Conservation (phyloP, 768 basidiomycete genomes). For the Tephrocybe sp. region DNA sequence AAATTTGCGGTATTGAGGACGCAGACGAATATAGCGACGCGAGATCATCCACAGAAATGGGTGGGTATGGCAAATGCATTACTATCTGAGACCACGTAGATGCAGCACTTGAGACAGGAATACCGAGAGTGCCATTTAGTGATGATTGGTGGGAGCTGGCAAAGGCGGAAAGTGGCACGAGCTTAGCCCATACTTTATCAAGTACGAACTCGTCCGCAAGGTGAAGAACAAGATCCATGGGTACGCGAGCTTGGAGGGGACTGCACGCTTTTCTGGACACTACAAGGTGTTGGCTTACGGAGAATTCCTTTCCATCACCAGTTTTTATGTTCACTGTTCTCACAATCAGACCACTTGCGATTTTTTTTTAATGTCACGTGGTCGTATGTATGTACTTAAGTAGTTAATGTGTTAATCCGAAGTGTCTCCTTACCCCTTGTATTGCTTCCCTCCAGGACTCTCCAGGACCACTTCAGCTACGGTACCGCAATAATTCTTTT, state of each 20-base stretch:
- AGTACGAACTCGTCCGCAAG: slow-evolving; percentile 69
- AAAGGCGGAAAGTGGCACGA: slow-evolving; percentile 65
- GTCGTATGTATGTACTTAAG: not conserved
- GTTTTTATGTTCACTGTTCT: slow-evolving; percentile 22
- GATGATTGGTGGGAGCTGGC: slow-evolving; percentile 25
- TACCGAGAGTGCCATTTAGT: slow-evolving; percentile 37
- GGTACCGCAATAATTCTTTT: too few relatives aligned
- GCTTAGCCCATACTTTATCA: slow-evolving; percentile 74
- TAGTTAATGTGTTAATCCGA: not conserved
- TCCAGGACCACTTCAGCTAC: too few relatives aligned
- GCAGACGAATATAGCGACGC: slow-evolving; percentile 25
- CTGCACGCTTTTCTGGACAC: not conserved
- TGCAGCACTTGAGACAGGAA: slow-evolving; percentile 27
- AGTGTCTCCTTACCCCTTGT: not conserved
- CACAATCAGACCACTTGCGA: slow-evolving; percentile 38
- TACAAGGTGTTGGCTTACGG: not conserved
- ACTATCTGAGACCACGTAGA: slow-evolving; percentile 55
- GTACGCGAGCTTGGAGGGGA: not conserved
- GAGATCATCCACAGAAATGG: slow-evolving; percentile 36
- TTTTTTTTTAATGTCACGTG: slow-evolving; percentile 28
- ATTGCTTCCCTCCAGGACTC: too few relatives aligned
- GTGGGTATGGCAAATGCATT: slow-evolving; percentile 56
- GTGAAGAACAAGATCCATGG: slow-evolving; percentile 84
- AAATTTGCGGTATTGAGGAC: slow-evolving; percentile 37
- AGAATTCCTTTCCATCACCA: slow-evolving; percentile 12